These are phyloP conservation scores for Arabis hirsuta DNA, from an alignment of 345 rosid genomes.

Conservation along the genomic window DNA sequence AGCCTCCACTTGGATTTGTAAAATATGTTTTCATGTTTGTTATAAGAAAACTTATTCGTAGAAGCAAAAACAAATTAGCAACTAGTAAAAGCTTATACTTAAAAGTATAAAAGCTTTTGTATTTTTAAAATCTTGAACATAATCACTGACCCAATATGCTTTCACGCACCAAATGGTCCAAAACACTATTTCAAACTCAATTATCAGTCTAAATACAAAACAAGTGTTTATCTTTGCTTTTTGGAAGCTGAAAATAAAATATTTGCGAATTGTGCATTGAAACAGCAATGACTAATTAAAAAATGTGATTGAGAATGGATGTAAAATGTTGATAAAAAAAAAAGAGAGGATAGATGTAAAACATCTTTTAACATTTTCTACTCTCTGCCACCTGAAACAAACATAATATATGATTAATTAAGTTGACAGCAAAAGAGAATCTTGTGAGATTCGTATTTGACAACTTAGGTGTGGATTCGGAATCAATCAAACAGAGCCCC, in stretches of 20 bases:
- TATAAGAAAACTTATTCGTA: neutral
- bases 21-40: neutral
- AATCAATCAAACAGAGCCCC: constrained; percentile 33
- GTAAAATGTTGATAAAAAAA: too few species aligned
- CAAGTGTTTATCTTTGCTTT: too few species aligned
- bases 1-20: too few species aligned
- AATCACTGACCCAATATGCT: too few species aligned
- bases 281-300: too few species aligned
- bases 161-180: neutral
- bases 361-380: too few species aligned
- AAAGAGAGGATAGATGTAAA: too few species aligned
- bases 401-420: constrained; percentile 20
- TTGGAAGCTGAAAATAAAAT: too few species aligned
- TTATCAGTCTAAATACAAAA: neutral
- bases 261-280: too few species aligned
- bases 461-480: constrained; percentile 35
- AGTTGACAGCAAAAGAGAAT: constrained; percentile 29
- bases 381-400: constrained; percentile 19
- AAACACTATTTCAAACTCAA: neutral
- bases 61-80: neutral
- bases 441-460: constrained; percentile 37
- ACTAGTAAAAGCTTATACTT: neutral
- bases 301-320: too few species aligned
- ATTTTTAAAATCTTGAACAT: too few species aligned
- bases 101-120: too few species aligned